Percentiles rank a stretch among this genome's conserved stretches.
phyloP scores from a whole-genome alignment of 306 rosid species.

The Bauhinia variegata region DNA sequence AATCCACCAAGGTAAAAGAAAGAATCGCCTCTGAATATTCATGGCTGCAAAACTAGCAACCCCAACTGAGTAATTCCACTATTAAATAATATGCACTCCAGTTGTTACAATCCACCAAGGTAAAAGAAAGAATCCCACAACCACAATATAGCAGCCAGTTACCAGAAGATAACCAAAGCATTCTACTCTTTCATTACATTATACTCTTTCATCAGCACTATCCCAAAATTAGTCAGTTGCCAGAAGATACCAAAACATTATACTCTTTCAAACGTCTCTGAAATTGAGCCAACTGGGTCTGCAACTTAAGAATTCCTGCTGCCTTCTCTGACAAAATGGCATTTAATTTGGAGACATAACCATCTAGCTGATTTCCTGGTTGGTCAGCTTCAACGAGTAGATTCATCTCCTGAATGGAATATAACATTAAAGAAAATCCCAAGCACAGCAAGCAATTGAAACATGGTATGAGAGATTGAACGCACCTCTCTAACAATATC shows the following conservation, averaged over 20 bases:
- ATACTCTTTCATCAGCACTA: slow-evolving; percentile 27
- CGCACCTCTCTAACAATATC: slow-evolving; percentile 81
- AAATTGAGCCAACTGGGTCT: slow-evolving; percentile 78
- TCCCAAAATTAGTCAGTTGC: slow-evolving; percentile 44
- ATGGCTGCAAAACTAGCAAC: slow-evolving; percentile 30
- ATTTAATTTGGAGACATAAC: slow-evolving; percentile 70
- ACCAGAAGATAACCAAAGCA: slow-evolving; percentile 59
- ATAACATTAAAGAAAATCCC: slow-evolving; percentile 17
- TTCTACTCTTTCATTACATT: slow-evolving; percentile 74
- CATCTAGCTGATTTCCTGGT: slow-evolving; percentile 83
- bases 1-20: slow-evolving; percentile 21
- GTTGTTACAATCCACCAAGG: slow-evolving; percentile 29
- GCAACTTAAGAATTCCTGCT: slow-evolving; percentile 73
- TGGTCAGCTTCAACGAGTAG: slow-evolving; percentile 79
- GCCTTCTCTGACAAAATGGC: slow-evolving; percentile 84
- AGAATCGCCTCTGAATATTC: slow-evolving; percentile 5
- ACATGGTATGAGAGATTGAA: slow-evolving; percentile 18
- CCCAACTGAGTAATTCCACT: slow-evolving; percentile 27
- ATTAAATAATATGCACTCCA: slow-evolving; percentile 30
- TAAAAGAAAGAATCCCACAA: slow-evolving; percentile 25
- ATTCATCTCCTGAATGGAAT: slow-evolving; percentile 79
- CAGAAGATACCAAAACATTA: slow-evolving; percentile 59
- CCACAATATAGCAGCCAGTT: slow-evolving; percentile 41
- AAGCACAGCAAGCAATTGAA: slow-evolving; percentile 6
- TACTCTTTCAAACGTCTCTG: slow-evolving; percentile 78